phyloP scores from a whole-genome alignment of 495 filamentous ascomycete species.

The Aspergillus incahuasiensis region DNA sequence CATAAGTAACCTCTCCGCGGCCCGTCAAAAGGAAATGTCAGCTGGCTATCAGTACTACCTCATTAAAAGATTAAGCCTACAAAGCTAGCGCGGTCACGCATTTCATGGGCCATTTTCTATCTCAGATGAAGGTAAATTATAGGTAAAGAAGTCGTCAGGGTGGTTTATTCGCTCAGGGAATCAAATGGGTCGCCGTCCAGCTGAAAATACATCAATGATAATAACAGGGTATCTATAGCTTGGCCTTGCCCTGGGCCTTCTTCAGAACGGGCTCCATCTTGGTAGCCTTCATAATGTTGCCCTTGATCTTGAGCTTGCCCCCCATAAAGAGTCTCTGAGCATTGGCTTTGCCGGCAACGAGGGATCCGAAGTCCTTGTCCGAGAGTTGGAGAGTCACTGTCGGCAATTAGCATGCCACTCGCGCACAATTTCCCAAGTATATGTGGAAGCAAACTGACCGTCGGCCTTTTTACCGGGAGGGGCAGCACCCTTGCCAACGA shows the following conservation, averaged over 20 bases:
- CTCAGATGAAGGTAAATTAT: no score
- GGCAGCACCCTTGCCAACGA: constrained; percentile 67
- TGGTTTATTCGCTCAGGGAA: background rate
- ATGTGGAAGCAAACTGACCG: constrained; percentile 49
- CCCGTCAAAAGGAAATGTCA: background rate
- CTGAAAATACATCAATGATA: constrained; percentile 6
- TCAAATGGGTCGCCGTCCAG: constrained; percentile 3
- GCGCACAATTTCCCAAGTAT: background rate
- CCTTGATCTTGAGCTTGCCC: constrained; percentile 96
- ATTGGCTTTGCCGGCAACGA: constrained; percentile 85
- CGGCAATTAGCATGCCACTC: constrained; percentile 6
- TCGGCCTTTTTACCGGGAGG: constrained; percentile 70
- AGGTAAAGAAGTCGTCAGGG: background rate
- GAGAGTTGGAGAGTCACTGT: constrained; percentile 78
- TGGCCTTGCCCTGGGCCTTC: constrained; percentile 82
- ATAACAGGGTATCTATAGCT: constrained; percentile 53
- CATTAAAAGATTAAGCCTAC: no score
- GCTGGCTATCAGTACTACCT: background rate
- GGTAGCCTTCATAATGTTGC: constrained; percentile 98
- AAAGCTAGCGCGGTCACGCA: no score
- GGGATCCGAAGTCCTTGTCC: constrained; percentile 77
- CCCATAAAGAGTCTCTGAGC: constrained; percentile 95
- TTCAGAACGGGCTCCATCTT: constrained; percentile 93
- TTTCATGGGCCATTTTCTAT: no score
- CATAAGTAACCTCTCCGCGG: background rate